These are phyloP conservation scores for Fusarium odoratissimum DNA, from an alignment of 2,329 filamentous ascomycete genomes.

Conservation along the genomic window DNA sequence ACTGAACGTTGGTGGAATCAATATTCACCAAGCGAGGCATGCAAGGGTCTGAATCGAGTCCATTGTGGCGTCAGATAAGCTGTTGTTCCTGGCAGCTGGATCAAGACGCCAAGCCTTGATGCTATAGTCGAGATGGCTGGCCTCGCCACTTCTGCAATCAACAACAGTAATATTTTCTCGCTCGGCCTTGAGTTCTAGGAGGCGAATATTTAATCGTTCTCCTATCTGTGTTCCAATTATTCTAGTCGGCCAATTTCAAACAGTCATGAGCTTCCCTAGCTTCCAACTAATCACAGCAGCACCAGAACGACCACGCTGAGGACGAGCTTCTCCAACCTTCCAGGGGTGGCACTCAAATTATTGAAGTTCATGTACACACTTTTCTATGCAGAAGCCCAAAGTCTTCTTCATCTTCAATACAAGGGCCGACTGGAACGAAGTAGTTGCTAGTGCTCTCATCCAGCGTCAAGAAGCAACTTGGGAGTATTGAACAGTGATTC, in stretches of 20 bases:
- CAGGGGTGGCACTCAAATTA: no score
- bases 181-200: background rate
- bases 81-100: background rate
- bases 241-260: background rate
- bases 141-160: background rate
- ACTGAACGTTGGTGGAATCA: background rate
- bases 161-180: background rate
- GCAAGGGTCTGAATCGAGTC: background rate
- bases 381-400: background rate
- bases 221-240: background rate
- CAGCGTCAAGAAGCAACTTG: background rate
- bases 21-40: background rate
- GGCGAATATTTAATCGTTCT: background rate
- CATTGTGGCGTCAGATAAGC: background rate
- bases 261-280: background rate
- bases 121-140: background rate
- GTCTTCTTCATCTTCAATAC: background rate
- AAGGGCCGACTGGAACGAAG: background rate
- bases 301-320: no score
- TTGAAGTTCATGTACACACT: background rate
- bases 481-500: background rate
- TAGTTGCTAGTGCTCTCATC: background rate
- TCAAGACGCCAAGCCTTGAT: background rate
- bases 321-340: background rate
- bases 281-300: background rate